These are phyloP conservation scores for Hymenoscyphus repandus DNA, from an alignment of 2,329 filamentous ascomycete species.

Conservation along the genomic window DNA sequence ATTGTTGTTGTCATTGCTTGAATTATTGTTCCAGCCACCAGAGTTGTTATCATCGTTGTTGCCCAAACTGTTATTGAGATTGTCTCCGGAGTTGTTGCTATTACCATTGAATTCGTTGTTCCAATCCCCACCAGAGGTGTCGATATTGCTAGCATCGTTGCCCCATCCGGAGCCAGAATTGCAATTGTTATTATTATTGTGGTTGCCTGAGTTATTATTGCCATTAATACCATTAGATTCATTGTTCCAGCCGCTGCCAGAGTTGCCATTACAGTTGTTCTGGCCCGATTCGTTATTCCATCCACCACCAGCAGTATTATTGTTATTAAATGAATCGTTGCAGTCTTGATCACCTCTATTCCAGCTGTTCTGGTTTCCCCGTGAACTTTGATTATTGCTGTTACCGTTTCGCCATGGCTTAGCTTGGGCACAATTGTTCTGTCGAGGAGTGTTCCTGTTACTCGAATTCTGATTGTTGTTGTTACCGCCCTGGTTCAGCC, in stretches of 20 bases:
- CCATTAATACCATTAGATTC: not conserved
- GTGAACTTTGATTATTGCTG: slow-evolving; percentile 3
- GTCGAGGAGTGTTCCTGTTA: slow-evolving; percentile 1
- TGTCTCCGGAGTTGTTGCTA: not conserved
- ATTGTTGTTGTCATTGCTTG: slow-evolving; percentile 8
- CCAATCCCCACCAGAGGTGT: slow-evolving; percentile 2
- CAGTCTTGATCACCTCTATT: not conserved
- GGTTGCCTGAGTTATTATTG: slow-evolving; percentile 4
- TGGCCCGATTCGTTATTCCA: slow-evolving; percentile 1
- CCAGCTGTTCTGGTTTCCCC: slow-evolving; percentile 1
- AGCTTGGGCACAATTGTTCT: not conserved
- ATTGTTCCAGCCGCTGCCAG: not conserved
- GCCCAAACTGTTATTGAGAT: not conserved
- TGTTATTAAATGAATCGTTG: slow-evolving; percentile 1
- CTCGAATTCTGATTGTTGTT: slow-evolving; percentile 7
- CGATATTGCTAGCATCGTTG: slow-evolving; percentile 2
- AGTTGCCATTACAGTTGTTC: slow-evolving; percentile 1
- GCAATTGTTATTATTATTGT: slow-evolving; percentile 8
- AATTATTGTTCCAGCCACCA: not conserved
- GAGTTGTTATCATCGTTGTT: slow-evolving; percentile 4
- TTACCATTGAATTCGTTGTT: slow-evolving; percentile 6
- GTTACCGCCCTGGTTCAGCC: slow-evolving; percentile 5
- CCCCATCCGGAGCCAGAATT: not conserved
- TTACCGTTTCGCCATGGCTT: not conserved
- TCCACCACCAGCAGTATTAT: slow-evolving; percentile 5